Base-by-base conservation (phyloP, 257 asterid species). In the Solanum pimpinellifolium region DNA sequence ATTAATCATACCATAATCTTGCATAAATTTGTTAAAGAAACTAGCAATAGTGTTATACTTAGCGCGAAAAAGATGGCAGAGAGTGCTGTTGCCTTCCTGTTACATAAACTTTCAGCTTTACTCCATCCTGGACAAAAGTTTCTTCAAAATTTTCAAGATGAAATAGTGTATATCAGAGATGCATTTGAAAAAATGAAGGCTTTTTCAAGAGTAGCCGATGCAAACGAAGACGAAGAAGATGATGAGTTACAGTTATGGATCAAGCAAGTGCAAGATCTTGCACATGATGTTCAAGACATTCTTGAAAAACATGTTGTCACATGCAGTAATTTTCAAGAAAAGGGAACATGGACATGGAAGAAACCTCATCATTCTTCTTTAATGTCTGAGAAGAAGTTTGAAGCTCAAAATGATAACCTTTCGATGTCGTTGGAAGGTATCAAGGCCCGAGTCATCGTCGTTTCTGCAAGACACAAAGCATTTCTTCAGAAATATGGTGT, bases 221-320 rank as follows among this genome's bases (percentile, higher is more conserved):
- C 86, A 0, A 86, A 56, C 25, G 65, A 65, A 69, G 91, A 52
- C 62, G 11, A 87, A 16, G 80, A 25, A 8, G 87, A 91, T 65
- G 85, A 76, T 29, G 68, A 18, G 27, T 87, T 91, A 46, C 89
- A 87, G 44, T 83, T 65, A 75, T 92, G 95, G 94, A 49, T 90
- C 35, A 65, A 68, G 11, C 92, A 90, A 83, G 91, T 93, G 3
- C 88, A 90, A 29, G 93, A 91, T 18, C 86, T 85, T 33, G 89
- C 92, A 2, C 86, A 90, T 14, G 95, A 90, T 66, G 88, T 86
- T 25, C 86, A 89, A 76, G 91, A 93, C 84, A 86, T 86, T 83
- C 88, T 93, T 16, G 95, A 90, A 16, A 89, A 69, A 18, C 89
- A 85, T 85, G 68, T 78, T 78, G 65, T 29, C 62, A 80, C n/a